Conservation (phyloP, 2,329 filamentous ascomycete species). For the Immersiporthe knoxdaviesiana region DNA sequence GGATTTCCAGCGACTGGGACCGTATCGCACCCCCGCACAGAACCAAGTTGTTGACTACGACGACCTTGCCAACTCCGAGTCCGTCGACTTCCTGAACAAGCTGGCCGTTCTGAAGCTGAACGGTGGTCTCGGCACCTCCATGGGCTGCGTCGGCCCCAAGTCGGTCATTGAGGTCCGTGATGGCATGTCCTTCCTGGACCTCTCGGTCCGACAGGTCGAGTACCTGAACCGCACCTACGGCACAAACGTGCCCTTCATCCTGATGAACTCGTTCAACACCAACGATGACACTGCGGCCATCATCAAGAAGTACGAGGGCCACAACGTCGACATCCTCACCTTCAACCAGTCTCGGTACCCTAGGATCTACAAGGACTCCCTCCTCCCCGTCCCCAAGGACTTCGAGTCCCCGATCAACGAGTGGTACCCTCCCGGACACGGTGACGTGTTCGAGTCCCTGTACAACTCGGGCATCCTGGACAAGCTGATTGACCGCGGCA, state of each 20-base stretch:
- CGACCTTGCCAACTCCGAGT: constrained; percentile 84
- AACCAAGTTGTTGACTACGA: constrained; percentile 96
- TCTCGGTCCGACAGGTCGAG: constrained; percentile 98
- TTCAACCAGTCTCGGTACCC: constrained; percentile 99
- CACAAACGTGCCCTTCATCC: constrained; percentile 95
- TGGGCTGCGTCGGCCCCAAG: constrained; percentile 99
- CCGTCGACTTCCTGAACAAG: constrained; percentile 94
- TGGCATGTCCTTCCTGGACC: constrained; percentile 99
- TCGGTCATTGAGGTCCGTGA: constrained; percentile 99
- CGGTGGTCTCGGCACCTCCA: constrained; percentile 97
- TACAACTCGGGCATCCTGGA: constrained; percentile 99
- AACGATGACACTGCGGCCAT: constrained; percentile 97
- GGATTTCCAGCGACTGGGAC: constrained; percentile 77
- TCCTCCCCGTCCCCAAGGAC: constrained; percentile 91
- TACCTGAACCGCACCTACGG: constrained; percentile 98
- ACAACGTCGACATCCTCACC: constrained; percentile 99
- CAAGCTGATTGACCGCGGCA: constrained; percentile 90
- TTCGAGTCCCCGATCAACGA: constrained; percentile 86
- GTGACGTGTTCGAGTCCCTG: constrained; percentile 98
- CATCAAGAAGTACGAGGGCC: constrained; percentile 99
- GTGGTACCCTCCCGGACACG: constrained; percentile 99
- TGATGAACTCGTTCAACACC: constrained; percentile 99
- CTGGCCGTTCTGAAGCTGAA: constrained; percentile 99
- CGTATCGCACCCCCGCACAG: constrained; percentile 89
- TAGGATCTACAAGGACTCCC: constrained; percentile 96